Conservation (phyloP, 768 basidiomycete species). For the Tulasnella sp. region DNA sequence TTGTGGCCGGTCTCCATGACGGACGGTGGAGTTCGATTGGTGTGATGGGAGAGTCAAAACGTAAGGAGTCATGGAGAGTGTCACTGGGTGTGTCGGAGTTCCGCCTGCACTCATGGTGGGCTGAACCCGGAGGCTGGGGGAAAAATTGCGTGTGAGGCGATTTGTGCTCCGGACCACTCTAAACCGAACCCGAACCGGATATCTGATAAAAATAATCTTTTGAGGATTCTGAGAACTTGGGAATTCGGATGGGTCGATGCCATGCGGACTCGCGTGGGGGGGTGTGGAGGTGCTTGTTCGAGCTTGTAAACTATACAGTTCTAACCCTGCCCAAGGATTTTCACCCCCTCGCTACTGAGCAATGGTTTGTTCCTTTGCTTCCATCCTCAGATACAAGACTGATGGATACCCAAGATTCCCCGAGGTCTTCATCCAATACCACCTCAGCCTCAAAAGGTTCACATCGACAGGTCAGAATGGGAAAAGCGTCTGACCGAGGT, state of each 20-base stretch:
- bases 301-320: background rate
- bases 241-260: background rate
- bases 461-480: slow-evolving; percentile 78
- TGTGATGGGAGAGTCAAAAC: background rate
- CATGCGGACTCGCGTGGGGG: background rate
- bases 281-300: background rate
- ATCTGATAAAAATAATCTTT: background rate
- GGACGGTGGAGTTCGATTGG: background rate
- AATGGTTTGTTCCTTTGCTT: background rate
- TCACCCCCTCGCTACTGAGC: background rate
- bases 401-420: background rate
- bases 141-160: background rate
- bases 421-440: slow-evolving; percentile 1
- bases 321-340: background rate
- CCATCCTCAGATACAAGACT: background rate
- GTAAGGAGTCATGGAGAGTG: background rate
- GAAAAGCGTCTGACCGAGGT: slow-evolving; percentile 74
- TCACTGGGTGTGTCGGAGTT: background rate
- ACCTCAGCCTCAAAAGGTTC: background rate
- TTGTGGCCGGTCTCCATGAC: background rate
- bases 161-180: background rate
- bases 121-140: background rate
- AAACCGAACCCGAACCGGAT: background rate
- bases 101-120: background rate
- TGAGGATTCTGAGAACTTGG: background rate